Base-by-base conservation (phyloP, 192 early-diverging fungal species). In the Umbelopsis ramanniana region DNA sequence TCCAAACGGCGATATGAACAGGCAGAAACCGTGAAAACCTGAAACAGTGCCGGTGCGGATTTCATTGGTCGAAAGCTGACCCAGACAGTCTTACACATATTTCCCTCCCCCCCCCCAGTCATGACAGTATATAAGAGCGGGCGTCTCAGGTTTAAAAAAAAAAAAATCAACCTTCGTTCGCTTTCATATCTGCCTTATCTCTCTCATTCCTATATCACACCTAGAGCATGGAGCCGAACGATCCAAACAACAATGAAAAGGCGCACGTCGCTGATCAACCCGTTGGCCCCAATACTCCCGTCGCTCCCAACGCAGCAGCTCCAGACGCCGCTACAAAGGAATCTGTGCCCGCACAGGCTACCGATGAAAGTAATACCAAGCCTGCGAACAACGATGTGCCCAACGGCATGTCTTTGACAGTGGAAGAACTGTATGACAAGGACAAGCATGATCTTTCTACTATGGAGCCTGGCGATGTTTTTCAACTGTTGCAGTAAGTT, bases 371-470 rank as follows among this genome's bases (percentile, higher is more conserved):
- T 8, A 63, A 63, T n/a, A 38, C 57, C 26, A 63, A 63, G 57
- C 57, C 15, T 14, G 24, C 48, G 6, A 11, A 26, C 23, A 21
- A 33, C 35, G 48, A 68, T 54, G 15, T 69, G 19, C 66, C 73
- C 46, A 52, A 75, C 53, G 66, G 74, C 14, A 75, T 67, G 54
- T 38, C 50, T 21, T 70, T 92, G 78, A 87, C 88, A 40, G 88
- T 88, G 24, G 81, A 89, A 71, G 91, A 92, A 77, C 85, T 92
- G 52, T 92, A 92, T 81, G 87, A 92, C 83, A 92, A 92, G 85
- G 91, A 92, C 26, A 92, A 91, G 83, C 90, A 87, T 71, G 91
- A 92, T 74, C 83, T 92, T 66, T 89, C 89, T 48, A 92, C 91
- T 55, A 91, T 92, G 91, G 89, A 90, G 70, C 89, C 89, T 69